phyloP scores from a whole-genome alignment of 441 rosid genomes.

The Corymbia citriodora region DNA sequence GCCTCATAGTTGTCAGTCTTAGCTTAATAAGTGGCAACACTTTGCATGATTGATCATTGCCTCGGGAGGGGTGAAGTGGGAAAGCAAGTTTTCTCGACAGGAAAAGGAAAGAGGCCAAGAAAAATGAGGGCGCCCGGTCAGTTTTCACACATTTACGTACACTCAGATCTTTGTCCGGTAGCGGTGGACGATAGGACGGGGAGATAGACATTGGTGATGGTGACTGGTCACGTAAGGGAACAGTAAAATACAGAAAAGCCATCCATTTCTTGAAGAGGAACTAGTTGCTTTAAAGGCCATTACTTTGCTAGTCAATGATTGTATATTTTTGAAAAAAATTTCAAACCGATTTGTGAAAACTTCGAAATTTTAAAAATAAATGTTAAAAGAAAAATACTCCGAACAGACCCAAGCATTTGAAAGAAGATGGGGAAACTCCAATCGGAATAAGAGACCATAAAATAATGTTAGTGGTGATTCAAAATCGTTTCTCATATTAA shows the following conservation, averaged over 20 bases:
- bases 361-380: no score
- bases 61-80: no score
- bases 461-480: neutral
- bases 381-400: no score
- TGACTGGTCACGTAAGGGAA: neutral
- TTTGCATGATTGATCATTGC: no score
- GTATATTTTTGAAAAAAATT: no score
- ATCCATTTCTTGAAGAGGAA: no score
- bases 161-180: neutral
- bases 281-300: no score
- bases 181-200: neutral
- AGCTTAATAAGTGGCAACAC: neutral
- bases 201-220: neutral
- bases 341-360: accelerated
- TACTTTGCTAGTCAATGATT: no score
- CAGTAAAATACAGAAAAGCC: neutral
- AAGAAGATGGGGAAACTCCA: neutral
- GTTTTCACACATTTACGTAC: neutral
- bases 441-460: no score
- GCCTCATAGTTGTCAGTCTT: neutral
- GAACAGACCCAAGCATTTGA: neutral
- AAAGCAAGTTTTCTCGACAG: no score
- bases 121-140: no score
- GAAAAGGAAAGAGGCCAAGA: no score
- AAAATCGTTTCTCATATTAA: neutral